Evolutionary conservation across 2,329 filamentous ascomycete species (phyloP).

Genomic region (Rugonectria rugulosa): DNA sequence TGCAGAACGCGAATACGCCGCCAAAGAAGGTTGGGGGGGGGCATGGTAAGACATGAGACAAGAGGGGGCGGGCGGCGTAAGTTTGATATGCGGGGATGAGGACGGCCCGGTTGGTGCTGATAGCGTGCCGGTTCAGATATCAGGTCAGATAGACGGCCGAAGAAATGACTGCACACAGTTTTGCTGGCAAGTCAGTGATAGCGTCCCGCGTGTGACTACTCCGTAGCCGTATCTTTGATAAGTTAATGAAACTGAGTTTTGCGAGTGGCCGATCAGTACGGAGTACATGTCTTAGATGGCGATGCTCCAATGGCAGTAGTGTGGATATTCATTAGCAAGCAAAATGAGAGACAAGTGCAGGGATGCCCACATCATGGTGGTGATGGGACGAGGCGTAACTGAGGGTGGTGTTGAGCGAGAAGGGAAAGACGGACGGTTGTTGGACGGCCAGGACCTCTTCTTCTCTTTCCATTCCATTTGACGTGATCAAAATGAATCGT

Average conservation of each 20-base stretch:
- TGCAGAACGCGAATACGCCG: constrained; percentile 1
- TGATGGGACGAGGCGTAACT: constrained; percentile 2
- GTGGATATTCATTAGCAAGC: constrained; percentile 15
- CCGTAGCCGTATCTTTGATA: neutral
- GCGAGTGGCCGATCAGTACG: no score
- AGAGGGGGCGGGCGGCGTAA: neutral
- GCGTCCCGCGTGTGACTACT: no score
- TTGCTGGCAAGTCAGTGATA: neutral
- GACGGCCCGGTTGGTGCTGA: neutral
- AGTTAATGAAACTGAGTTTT: neutral
- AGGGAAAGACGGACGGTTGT: neutral
- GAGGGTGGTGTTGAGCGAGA: constrained; percentile 4
- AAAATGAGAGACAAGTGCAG: neutral
- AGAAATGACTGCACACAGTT: neutral
- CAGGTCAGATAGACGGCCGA: neutral
- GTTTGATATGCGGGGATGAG: neutral
- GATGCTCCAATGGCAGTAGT: neutral
- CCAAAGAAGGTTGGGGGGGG: neutral
- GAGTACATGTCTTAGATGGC: neutral
- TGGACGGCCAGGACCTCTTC: neutral
- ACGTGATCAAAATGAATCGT: neutral
- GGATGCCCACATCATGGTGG: constrained; percentile 8
- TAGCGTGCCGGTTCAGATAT: neutral
- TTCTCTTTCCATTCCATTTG: neutral
- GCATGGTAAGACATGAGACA: neutral